Conservation (phyloP, 805 yeast genomes). For the Candida dajiaensis region DNA sequence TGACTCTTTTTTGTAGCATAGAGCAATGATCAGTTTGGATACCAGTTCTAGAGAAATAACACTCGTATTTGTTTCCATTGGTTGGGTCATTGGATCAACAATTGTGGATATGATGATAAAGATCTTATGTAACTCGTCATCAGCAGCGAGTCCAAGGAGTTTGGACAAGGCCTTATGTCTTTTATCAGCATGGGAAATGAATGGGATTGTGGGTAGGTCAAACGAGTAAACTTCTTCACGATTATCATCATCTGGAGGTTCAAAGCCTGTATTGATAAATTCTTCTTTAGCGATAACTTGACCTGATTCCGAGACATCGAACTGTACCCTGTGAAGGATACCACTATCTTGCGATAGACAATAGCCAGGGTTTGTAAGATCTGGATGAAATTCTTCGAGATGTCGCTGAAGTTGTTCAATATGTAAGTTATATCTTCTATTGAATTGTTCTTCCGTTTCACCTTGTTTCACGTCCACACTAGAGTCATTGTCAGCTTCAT, state of each 20-base stretch:
- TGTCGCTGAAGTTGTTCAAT: not conserved
- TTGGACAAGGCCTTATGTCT: constrained; percentile 27
- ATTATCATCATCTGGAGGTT: constrained; percentile 10
- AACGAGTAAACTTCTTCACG: constrained; percentile 27
- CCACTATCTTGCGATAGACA: not conserved
- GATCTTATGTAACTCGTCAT: constrained; percentile 9
- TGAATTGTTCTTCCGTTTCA: not conserved
- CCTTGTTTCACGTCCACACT: not conserved
- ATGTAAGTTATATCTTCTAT: not conserved
- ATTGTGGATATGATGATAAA: constrained; percentile 29
- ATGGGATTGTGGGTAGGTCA: constrained; percentile 21
- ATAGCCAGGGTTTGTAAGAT: not conserved
- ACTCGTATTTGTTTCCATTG: constrained; percentile 49
- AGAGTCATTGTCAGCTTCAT: not conserved
- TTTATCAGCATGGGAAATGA: constrained; percentile 22
- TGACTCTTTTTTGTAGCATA: constrained; percentile 24
- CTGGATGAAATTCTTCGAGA: not conserved
- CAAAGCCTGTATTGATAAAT: not conserved
- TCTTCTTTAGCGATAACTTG: not conserved
- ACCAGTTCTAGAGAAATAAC: constrained; percentile 52
- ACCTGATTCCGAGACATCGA: not conserved
- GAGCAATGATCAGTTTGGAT: constrained; percentile 40
- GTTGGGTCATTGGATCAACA: constrained; percentile 65
- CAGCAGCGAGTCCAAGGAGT: constrained; percentile 20
- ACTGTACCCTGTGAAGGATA: not conserved